A percentile compares a stretch with the other conserved stretches of the same genome.
Evolutionary conservation across 2,329 filamentous ascomycete genomes (phyloP).

Genomic region (Madurella mycetomatis): DNA sequence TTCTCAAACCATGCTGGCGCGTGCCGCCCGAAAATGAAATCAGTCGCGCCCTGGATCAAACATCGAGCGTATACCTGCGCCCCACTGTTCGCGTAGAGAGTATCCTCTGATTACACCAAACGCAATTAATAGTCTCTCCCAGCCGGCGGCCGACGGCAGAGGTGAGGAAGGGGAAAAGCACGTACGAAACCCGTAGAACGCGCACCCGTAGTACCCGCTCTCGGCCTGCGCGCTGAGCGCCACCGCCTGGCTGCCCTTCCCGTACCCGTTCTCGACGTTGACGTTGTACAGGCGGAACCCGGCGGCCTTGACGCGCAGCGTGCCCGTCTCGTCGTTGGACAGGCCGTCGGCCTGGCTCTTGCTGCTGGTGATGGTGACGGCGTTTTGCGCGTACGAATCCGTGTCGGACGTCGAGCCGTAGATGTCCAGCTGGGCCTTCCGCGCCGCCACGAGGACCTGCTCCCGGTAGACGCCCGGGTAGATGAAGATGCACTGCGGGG

Average conservation of each 20-base stretch:
- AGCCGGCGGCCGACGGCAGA: neutral
- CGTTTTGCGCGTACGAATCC: slow-evolving; percentile 49
- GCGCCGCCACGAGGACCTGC: slow-evolving; percentile 50
- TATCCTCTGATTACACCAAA: slow-evolving; percentile 45
- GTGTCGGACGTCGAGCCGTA: slow-evolving; percentile 53
- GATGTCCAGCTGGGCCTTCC: slow-evolving; percentile 45
- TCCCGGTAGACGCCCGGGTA: slow-evolving; percentile 56
- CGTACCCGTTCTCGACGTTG: slow-evolving; percentile 45
- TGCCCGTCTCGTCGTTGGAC: slow-evolving; percentile 50
- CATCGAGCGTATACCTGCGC: slow-evolving; percentile 44
- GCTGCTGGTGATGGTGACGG: slow-evolving; percentile 48
- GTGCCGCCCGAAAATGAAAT: slow-evolving; percentile 46
- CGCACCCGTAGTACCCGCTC: slow-evolving; percentile 45
- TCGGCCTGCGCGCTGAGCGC: slow-evolving; percentile 42
- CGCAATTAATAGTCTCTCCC: neutral
- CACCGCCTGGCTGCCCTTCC: slow-evolving; percentile 44
- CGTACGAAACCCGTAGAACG: slow-evolving; percentile 28
- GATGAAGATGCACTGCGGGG: slow-evolving; percentile 59
- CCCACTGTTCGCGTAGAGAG: slow-evolving; percentile 42
- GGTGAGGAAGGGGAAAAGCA: neutral
- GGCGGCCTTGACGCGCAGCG: slow-evolving; percentile 40
- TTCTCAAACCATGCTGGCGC: slow-evolving; percentile 42
- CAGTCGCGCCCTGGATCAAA: slow-evolving; percentile 45
- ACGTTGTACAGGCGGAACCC: slow-evolving; percentile 61
- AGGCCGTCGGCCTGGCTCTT: slow-evolving; percentile 43